Evolutionary conservation across 805 yeast genomes (phyloP), one percentile per base, ranked within the genome.

Genomic region (Tetrapisispora nanseiensis): DNA sequence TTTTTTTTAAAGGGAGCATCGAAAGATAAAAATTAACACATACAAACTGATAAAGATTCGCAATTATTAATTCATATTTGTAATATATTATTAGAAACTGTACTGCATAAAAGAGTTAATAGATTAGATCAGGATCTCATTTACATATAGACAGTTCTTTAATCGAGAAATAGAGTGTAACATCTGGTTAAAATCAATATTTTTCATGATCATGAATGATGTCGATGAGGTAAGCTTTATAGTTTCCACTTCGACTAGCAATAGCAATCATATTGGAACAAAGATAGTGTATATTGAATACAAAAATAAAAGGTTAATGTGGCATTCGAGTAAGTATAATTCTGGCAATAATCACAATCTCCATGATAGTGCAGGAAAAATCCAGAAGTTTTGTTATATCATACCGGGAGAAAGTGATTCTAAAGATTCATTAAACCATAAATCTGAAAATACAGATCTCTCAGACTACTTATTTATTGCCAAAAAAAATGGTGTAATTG

Each of bases 391-490:
- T 36, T 57, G 62, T 35, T 56, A 59, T 39, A 20, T 55, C 9
- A 50, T 42, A 35, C 59, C 57, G 7, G 42, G 38, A 22, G 33
- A 41, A 2, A 36, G 21, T 5, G 28, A 27, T 23, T 18, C 36
- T 12, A 42, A 47, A 27, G 23, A 28, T 7, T 32, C 40, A 13
- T 23, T 37, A 5, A 27, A 46, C 33, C 57, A 57, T 6, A n/a
- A 23, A 2, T 10, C 15, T 22, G 4, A 15, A 24, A 15, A 12
- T 9, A 26, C 23, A 24, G 31, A 24, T 36, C 35, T 43, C 21
- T 54, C 56, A 12, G 63, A 59, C 42, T 58, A 54, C 43, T 40
- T 59, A 50, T 26, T 59, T 12, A 30, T 58, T n/a, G 58, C 54
- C 0, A 57, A 52, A 41, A 50, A 55, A 11, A 53, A 52, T 47